Percentiles rank a stretch among this genome's conserved stretches.
Evolutionary conservation across 225 moss, liverwort and hornwort species (phyloP).

Genomic region (Takakia lepidozioides): DNA sequence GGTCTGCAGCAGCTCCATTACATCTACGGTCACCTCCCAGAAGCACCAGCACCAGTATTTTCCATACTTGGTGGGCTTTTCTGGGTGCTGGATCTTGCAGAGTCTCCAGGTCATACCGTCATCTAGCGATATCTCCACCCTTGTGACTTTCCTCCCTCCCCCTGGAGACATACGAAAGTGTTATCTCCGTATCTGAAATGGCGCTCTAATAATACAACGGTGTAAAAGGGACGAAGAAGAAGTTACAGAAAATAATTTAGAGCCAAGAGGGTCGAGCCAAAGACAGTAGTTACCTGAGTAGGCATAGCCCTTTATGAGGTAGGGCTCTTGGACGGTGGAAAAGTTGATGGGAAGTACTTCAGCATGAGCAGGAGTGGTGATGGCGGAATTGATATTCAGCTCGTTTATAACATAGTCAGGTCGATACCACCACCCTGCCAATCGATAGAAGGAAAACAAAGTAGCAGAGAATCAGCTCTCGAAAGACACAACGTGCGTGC

Average conservation of each 20-base stretch:
- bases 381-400: conserved; percentile 88
- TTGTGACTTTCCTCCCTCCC: conserved; percentile 67
- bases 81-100: conserved; percentile 55
- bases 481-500: too few relatives aligned
- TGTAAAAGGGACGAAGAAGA: background rate
- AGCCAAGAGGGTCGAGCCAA: too few relatives aligned
- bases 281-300: conserved; percentile 56
- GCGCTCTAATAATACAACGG: background rate
- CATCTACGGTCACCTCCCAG: conserved; percentile 68
- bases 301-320: conserved; percentile 72
- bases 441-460: background rate
- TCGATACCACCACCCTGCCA: conserved; percentile 91
- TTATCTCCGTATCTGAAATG: background rate
- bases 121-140: conserved; percentile 79
- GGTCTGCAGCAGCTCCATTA: conserved; percentile 58
- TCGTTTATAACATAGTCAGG: conserved; percentile 99
- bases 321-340: conserved; percentile 44
- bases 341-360: conserved; percentile 54
- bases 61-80: conserved; percentile 59
- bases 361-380: conserved; percentile 65
- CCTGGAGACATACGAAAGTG: too few relatives aligned
- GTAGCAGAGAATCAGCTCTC: background rate
- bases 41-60: conserved; percentile 98
- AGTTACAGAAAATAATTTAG: too few relatives aligned
- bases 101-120: conserved; percentile 59